A percentile compares a stretch with the other conserved stretches of the same genome.
These are phyloP conservation scores for Quercus agrifolia DNA, from an alignment of 306 rosid species.

Conservation along the genomic window DNA sequence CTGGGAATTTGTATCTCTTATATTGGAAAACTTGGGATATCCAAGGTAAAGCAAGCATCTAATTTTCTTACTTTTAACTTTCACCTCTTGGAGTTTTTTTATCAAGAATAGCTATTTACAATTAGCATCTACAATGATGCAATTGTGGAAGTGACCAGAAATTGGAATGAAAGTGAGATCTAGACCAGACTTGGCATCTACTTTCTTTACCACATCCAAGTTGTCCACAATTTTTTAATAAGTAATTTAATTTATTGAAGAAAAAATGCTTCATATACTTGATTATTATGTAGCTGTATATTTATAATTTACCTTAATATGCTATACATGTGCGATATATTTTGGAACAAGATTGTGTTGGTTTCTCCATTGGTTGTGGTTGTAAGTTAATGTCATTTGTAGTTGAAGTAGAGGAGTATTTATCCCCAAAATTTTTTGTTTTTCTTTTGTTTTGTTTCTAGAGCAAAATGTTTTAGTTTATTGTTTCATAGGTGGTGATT, in stretches of 20 bases:
- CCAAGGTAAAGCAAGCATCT: slow-evolving; percentile 54
- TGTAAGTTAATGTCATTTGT: not conserved
- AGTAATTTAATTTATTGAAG: no score
- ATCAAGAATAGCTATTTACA: slow-evolving; percentile 8
- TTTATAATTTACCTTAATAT: not conserved
- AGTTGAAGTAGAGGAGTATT: not conserved
- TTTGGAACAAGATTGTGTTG: not conserved
- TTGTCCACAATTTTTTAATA: not conserved
- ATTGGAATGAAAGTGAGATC: slow-evolving; percentile 1
- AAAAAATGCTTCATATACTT: no score
- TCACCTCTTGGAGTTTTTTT: slow-evolving; percentile 3
- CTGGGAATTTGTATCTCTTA: slow-evolving; percentile 60
- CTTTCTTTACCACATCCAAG: not conserved
- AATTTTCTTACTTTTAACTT: slow-evolving; percentile 5
- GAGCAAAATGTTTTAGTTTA: no score
- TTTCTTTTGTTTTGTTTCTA: no score
- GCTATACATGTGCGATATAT: not conserved
- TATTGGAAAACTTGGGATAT: slow-evolving; percentile 70
- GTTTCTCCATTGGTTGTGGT: not conserved
- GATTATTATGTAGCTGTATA: not conserved
- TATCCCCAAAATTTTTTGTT: no score
- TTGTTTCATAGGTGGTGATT: no score
- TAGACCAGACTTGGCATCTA: not conserved
- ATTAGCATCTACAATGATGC: slow-evolving; percentile 14
- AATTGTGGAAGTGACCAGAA: not conserved